Evolutionary conservation across 225 moss, liverwort and hornwort species (phyloP).

Genomic region (Sphagnum contortum): DNA sequence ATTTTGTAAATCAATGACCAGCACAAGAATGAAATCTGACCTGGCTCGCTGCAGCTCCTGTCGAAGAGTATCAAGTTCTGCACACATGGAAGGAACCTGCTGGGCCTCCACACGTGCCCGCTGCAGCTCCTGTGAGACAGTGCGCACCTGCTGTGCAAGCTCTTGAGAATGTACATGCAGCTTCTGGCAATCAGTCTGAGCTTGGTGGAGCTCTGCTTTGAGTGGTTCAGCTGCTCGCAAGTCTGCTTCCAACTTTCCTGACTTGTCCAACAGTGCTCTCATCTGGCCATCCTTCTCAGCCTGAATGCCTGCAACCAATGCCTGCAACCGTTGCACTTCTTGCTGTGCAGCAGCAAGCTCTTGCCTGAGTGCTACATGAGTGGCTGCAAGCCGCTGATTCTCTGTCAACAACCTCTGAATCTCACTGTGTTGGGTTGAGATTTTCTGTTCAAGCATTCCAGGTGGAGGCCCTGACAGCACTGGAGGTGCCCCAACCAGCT

Average conservation of each 20-base stretch:
- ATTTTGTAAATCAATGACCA: not conserved
- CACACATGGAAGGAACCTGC: conserved; percentile 53
- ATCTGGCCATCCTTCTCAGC: conserved; percentile 71
- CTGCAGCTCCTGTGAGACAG: conserved; percentile 55
- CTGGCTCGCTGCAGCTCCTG: conserved; percentile 71
- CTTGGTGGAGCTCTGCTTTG: conserved; percentile 65
- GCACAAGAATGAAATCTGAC: conserved; percentile 5
- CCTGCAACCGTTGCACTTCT: conserved; percentile 64
- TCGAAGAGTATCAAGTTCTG: conserved; percentile 63
- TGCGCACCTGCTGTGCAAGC: conserved; percentile 62
- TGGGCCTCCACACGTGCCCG: conserved; percentile 56
- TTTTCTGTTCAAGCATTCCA: conserved; percentile 53
- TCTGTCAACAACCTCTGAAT: conserved; percentile 74
- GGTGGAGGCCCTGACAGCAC: conserved; percentile 38
- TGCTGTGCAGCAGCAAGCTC: conserved; percentile 78
- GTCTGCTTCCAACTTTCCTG: conserved; percentile 66
- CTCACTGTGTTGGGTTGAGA: conserved; percentile 53
- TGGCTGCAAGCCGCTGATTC: conserved; percentile 76
- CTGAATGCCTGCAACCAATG: conserved; percentile 60
- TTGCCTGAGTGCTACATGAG: conserved; percentile 77
- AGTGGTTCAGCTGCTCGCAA: conserved; percentile 61
- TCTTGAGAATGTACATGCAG: conserved; percentile 66
- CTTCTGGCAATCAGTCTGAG: conserved; percentile 67
- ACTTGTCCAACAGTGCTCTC: conserved; percentile 65
- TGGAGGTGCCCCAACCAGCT: conserved; percentile 40